Conservation (phyloP, 108 stramenopile genomes). For the Cyclotella kingstonii region DNA sequence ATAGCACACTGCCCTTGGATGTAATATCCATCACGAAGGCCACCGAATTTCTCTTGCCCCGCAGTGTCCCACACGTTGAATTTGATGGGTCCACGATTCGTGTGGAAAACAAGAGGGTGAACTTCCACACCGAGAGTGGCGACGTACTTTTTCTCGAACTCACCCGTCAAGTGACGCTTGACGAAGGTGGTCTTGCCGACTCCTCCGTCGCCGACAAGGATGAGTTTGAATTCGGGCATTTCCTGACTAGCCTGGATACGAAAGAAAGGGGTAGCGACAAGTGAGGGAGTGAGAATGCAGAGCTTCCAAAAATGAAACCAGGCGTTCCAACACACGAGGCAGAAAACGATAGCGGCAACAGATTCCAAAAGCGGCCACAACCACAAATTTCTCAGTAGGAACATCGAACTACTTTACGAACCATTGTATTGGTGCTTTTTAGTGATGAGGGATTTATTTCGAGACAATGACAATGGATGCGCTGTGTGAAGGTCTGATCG, state of each 20-base stretch:
- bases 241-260: constrained; percentile 35
- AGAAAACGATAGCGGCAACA: too few species aligned
- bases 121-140: constrained; percentile 95
- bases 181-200: constrained; percentile 99
- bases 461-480: too few species aligned
- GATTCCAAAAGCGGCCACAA: too few species aligned
- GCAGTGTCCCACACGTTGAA: constrained; percentile 99
- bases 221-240: constrained; percentile 98
- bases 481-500: too few species aligned
- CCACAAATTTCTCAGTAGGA: too few species aligned
- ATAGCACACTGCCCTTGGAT: constrained; percentile 99
- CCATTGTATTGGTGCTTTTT: too few species aligned
- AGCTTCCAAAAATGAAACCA: not conserved
- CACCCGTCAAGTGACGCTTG: constrained; percentile 98
- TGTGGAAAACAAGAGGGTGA: constrained; percentile 97
- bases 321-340: too few species aligned
- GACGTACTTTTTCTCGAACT: constrained; percentile 99
- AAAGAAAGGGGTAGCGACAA: not conserved
- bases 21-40: constrained; percentile 96
- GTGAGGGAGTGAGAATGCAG: not conserved
- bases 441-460: too few species aligned
- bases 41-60: constrained; percentile 99
- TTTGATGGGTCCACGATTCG: constrained; percentile 97
- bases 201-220: constrained; percentile 99
- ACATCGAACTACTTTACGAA: too few species aligned